Conservation (phyloP, 371 early-diverging fungal genomes). For the Capillidium rhysosporum region DNA sequence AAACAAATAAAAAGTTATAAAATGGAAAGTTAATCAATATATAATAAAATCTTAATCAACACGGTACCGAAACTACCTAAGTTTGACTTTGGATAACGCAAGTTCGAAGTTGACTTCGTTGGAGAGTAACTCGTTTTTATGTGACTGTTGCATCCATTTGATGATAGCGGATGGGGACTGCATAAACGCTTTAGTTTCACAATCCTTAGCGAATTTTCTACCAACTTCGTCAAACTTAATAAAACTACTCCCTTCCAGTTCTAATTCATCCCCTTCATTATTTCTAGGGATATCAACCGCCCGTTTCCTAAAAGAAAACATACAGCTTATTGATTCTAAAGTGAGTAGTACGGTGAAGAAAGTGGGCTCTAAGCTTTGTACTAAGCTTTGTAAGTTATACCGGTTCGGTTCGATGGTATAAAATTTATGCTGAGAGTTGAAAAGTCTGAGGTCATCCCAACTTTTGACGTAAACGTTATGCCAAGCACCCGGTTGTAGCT, state of each 20-base stretch:
- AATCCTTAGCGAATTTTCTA: neutral
- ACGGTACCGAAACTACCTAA: no score
- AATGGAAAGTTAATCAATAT: no score
- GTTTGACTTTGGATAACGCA: no score
- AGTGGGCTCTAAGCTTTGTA: neutral
- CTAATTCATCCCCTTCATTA: neutral
- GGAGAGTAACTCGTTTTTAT: neutral
- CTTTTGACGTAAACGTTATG: conserved; percentile 10
- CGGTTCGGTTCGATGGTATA: neutral
- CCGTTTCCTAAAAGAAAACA: no score
- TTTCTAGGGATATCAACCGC: no score
- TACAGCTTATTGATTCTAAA: neutral
- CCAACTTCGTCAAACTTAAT: neutral
- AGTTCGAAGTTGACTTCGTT: no score
- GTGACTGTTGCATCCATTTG: neutral
- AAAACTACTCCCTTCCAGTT: neutral
- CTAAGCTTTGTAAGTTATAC: neutral
- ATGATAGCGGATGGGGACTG: conserved; percentile 5
- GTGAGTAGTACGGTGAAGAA: neutral
- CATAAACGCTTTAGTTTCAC: conserved; percentile 3
- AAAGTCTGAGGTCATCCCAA: neutral
- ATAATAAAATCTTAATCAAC: no score
- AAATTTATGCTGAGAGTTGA: neutral
- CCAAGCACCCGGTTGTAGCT: conserved; percentile 9
- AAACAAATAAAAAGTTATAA: no score